phyloP scores from a whole-genome alignment of 225 moss, liverwort and hornwort genomes.

The Anthoceros angustus region DNA sequence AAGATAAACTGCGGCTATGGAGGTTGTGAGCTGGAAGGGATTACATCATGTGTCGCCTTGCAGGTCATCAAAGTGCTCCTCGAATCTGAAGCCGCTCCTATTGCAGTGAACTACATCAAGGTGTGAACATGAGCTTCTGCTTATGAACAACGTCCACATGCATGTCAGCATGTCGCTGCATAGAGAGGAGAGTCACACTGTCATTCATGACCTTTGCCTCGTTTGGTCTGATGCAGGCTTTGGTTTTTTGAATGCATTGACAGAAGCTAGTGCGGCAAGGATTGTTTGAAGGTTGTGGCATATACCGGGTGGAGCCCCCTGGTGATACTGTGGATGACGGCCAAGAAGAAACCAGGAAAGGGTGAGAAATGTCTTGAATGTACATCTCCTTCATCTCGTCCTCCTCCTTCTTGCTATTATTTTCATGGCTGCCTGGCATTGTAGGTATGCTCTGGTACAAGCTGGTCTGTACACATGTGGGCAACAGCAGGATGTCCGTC shows the following conservation, averaged over 20 bases:
- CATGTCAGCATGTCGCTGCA: neutral
- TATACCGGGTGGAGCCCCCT: constrained; percentile 61
- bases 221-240: constrained; percentile 13
- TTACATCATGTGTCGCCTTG: constrained; percentile 6
- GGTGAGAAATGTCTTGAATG: constrained; percentile 17
- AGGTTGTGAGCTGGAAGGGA: neutral
- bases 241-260: constrained; percentile 12
- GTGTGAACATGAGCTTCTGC: constrained; percentile 14
- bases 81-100: constrained; percentile 32
- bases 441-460: constrained; percentile 68
- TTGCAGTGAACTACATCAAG: constrained; percentile 50
- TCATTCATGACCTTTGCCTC: constrained; percentile 1
- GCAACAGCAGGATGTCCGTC: constrained; percentile 49
- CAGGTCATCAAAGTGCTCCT: constrained; percentile 60
- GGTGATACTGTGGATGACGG: constrained; percentile 56
- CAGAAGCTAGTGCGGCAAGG: constrained; percentile 59
- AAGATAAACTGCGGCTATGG: neutral
- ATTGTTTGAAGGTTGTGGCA: constrained; percentile 52
- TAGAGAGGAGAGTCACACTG: neutral
- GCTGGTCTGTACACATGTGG: constrained; percentile 73
- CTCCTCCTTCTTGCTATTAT: neutral
- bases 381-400: neutral
- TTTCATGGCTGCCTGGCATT: neutral
- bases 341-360: constrained; percentile 30
- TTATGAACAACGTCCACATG: neutral